These are phyloP conservation scores for Hypomontagnella monticulosa DNA, from an alignment of 495 filamentous ascomycete species.

Conservation along the genomic window DNA sequence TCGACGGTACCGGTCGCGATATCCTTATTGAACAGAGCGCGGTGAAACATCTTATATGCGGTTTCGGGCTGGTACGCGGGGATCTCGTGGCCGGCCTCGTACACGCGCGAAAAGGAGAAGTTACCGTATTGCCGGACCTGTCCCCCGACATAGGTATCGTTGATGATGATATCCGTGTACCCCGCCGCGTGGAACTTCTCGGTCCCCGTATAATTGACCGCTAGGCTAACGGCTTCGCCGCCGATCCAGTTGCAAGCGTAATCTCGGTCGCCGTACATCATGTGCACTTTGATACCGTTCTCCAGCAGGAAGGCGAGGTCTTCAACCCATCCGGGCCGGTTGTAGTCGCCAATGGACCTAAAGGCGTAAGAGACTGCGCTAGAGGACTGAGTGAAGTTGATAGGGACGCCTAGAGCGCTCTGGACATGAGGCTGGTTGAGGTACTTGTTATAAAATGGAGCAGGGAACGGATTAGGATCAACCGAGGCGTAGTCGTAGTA, in stretches of 20 bases:
- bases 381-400: slow-evolving; percentile 71
- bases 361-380: slow-evolving; percentile 64
- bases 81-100: slow-evolving; percentile 75
- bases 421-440: slow-evolving; percentile 72
- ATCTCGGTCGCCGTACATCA: slow-evolving; percentile 71
- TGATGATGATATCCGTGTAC: slow-evolving; percentile 62
- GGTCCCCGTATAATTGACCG: slow-evolving; percentile 58
- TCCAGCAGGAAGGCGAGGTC: slow-evolving; percentile 63
- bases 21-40: slow-evolving; percentile 65
- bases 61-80: slow-evolving; percentile 76
- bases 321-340: slow-evolving; percentile 56
- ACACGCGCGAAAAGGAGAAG: slow-evolving; percentile 75
- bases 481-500: slow-evolving; percentile 67
- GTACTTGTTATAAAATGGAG: slow-evolving; percentile 66
- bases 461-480: slow-evolving; percentile 65
- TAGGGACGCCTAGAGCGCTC: slow-evolving; percentile 68
- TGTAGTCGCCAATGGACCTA: slow-evolving; percentile 61
- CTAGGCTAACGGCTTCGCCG: slow-evolving; percentile 67
- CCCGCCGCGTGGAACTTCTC: slow-evolving; percentile 62
- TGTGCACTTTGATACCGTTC: slow-evolving; percentile 68
- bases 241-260: slow-evolving; percentile 74
- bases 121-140: slow-evolving; percentile 73
- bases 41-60: slow-evolving; percentile 67
- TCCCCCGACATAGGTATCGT: slow-evolving; percentile 63
- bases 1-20: slow-evolving; percentile 69